Base-by-base conservation (phyloP, 1,139 yeast genomes). In the Geotrichum restrictum region DNA sequence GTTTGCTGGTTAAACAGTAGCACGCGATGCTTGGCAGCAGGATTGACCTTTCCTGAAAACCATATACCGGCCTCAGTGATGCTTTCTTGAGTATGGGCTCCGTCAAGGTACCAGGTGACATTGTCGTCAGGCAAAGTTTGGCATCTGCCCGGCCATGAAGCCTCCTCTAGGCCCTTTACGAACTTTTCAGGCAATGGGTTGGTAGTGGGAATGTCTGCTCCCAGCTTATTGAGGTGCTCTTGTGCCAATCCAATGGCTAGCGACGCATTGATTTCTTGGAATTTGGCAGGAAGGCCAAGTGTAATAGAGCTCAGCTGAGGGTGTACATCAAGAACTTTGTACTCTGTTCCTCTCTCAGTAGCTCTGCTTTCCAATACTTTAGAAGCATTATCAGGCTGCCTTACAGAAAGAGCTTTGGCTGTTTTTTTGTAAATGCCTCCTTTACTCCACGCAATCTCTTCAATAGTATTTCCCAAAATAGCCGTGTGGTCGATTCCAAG, bases 91-190 rank as follows among this genome's bases (percentile, higher is more conserved):
- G 98, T 94, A 63, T 94, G 99, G 0, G 98, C 98, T 38, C 99
- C 99, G 69, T 94, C 99, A 13, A 93, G 72, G 60, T 74, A 83
- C 95, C 96, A 93, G 14, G 79, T 79, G 32, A 85, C 68, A 3
- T 72, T 74, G 44, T 71, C 77, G 41, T 72, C 78, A 3, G 68
- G 64, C 33, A 88, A 70, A 2, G 82, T 76, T 69, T 94, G 98
- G 64, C 98, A 93, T 61, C 99, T 77, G 0, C 99, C 99, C 21
- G 94, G 94, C 97, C 98, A 93, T 44, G 75, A 72, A 0, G 96
- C 88, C 1, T 70, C 57, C 51, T 77, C 81, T 41, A 94, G 74
- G 0, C 98, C 99, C 8, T 64, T 62, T 4, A 76, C 62, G 60
- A 89, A 83, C 62, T 77, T 72, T 3, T 69, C 74, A 0, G 91